phyloP scores from a whole-genome alignment of 1,139 yeast genomes.

The Kurtzmaniella quercitrusa region DNA sequence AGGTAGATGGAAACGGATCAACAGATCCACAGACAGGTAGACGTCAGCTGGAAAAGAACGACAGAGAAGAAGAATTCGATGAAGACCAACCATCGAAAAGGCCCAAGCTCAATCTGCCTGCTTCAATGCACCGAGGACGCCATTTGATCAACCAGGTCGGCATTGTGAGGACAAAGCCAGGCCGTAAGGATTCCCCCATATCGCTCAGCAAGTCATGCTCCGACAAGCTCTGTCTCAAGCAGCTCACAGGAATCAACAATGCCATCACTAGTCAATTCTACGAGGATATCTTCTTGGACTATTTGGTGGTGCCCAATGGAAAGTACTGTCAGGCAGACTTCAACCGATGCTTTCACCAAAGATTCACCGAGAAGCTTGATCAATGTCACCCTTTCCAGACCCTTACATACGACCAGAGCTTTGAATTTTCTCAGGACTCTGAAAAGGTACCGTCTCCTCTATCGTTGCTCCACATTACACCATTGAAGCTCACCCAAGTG shows the following conservation, averaged over 20 bases:
- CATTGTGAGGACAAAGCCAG: constrained; percentile 84
- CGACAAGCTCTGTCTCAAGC: constrained; percentile 70
- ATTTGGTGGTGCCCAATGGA: constrained; percentile 48
- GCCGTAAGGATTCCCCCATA: constrained; percentile 67
- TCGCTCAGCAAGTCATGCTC: constrained; percentile 83
- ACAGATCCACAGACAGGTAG: no score
- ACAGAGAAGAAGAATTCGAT: not conserved
- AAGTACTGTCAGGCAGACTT: constrained; percentile 31
- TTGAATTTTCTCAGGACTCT: not conserved
- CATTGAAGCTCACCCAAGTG: constrained; percentile 29
- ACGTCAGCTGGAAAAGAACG: no score
- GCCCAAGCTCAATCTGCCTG: not conserved
- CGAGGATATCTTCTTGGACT: constrained; percentile 42
- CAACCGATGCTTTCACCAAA: constrained; percentile 46
- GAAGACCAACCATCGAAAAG: not conserved
- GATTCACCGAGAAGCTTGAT: constrained; percentile 19
- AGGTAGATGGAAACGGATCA: no score
- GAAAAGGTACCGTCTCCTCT: constrained; percentile 29
- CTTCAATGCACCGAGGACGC: constrained; percentile 51
- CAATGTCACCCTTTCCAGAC: constrained; percentile 15
- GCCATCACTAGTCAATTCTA: constrained; percentile 43
- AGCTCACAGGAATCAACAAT: constrained; percentile 56
- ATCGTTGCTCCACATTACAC: constrained; percentile 30
- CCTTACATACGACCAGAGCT: constrained; percentile 14
- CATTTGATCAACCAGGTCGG: constrained; percentile 56